Base-by-base conservation (phyloP, 2,329 filamentous ascomycete genomes). In the Penicillium expansum region DNA sequence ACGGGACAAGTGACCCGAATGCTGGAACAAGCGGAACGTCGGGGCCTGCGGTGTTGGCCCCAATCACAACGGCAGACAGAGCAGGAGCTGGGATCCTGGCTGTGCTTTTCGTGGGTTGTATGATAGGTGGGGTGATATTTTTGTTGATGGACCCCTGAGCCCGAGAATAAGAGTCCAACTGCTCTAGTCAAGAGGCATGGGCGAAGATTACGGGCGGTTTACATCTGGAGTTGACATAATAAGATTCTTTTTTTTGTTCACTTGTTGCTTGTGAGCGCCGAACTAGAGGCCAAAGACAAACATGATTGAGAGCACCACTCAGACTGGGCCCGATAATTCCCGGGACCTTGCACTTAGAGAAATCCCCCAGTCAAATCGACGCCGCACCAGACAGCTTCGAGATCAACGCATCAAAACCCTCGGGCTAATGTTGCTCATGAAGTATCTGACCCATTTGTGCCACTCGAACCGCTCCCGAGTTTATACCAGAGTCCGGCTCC, bases 31-130 rank as follows among this genome's bases (percentile, higher is more conserved):
- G 24, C 9, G n/a, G n/a, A n/a, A n/a, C 18, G 2, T 2, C 16
- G 1, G 27, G 9, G 20, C 18, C 18, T 24, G 18, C n/a, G 20
- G 2, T 11, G 22, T 35, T 44, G 16, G 1, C 37, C 11, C 38
- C 49, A 18, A 44, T 52, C 9, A 52, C 38, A 18, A 52, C 38
- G 20, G 38, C 38, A 44, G 49, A 52, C 18, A 52, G n/a, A 44
- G 49, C 49, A 24, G 49, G 49, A 44, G 49, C 49, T 44, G 49
- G 49, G 20, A 35, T 52, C 27, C 37, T 52, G 29, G 4, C 38
- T 6, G 27, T 27, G 29, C 4, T 27, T 14, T 52, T 52, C 1
- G 49, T 44, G 18, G 39, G 14, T 33, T 0, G 11, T 33, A 27
- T 14, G 8, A 16, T 52, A 24, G 49, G 49, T 2, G 49, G 49